These are phyloP conservation scores for Ogataea glucozyma DNA, from an alignment of 805 yeast genomes.

Conservation along the genomic window DNA sequence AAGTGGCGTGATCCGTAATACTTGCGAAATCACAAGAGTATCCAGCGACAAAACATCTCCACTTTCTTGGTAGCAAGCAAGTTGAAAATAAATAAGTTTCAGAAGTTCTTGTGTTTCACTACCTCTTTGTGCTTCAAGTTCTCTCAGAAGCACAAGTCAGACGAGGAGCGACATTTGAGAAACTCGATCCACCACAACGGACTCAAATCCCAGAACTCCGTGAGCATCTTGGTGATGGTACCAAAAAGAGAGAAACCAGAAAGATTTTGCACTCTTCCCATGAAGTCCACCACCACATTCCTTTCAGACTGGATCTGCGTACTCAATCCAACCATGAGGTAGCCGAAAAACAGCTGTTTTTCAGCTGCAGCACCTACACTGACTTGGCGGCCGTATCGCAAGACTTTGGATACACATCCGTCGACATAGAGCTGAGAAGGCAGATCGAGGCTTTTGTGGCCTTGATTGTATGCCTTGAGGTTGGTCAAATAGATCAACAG, in stretches of 20 bases:
- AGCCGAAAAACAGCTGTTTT: constrained; percentile 13
- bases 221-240: constrained; percentile 3
- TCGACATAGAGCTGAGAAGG: constrained; percentile 8
- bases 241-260: constrained; percentile 10
- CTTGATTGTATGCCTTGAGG: constrained; percentile 8
- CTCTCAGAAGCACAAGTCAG: neutral
- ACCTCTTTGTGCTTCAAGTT: neutral
- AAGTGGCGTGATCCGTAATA: too few relatives aligned
- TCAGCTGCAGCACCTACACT: constrained; percentile 6
- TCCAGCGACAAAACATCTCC: too few relatives aligned
- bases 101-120: too few relatives aligned
- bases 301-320: constrained; percentile 5
- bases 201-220: constrained; percentile 8
- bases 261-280: constrained; percentile 2
- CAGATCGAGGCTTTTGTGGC: neutral
- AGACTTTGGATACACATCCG: constrained; percentile 13
- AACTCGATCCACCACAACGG: constrained; percentile 10
- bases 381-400: constrained; percentile 7
- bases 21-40: too few relatives aligned
- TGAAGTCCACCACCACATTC: constrained; percentile 4
- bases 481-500: constrained; percentile 10
- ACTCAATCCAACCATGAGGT: constrained; percentile 14
- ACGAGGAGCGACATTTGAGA: constrained; percentile 1
- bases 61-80: too few relatives aligned
- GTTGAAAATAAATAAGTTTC: too few relatives aligned